phyloP scores from a whole-genome alignment of 345 rosid genomes.

The Eucalyptus pumila region DNA sequence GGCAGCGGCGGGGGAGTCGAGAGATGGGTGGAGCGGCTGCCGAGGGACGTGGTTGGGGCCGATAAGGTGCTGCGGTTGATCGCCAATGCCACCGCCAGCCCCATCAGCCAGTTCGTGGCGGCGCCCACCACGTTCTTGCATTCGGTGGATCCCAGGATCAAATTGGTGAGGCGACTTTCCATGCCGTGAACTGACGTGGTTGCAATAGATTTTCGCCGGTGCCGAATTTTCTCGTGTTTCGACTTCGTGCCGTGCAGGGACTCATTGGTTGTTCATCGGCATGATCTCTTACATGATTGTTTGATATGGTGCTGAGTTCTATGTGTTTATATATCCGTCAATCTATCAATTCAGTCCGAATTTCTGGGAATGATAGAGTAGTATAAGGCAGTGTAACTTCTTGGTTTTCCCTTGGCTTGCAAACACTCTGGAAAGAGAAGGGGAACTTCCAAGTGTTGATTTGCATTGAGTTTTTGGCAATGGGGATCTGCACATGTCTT shows the following conservation, averaged over 20 bases:
- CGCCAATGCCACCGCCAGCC: conserved; percentile 71
- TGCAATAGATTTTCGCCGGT: background rate
- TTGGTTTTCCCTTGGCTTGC: background rate
- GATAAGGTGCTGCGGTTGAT: conserved; percentile 71
- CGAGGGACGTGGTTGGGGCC: conserved; percentile 42
- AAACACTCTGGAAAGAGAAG: background rate
- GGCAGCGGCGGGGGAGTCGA: conserved; percentile 7
- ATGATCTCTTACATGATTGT: background rate
- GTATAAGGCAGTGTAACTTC: background rate
- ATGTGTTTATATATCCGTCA: background rate
- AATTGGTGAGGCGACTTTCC: conserved; percentile 31
- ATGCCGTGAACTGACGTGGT: background rate
- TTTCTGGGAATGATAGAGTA: background rate
- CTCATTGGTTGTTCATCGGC: background rate
- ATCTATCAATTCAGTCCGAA: background rate
- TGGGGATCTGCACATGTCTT: background rate
- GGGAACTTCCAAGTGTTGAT: background rate
- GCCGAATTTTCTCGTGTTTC: background rate
- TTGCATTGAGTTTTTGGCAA: background rate
- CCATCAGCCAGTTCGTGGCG: conserved; percentile 75
- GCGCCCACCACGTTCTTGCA: conserved; percentile 77
- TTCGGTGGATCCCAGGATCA: conserved; percentile 78
- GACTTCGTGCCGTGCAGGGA: background rate
- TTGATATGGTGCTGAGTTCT: background rate
- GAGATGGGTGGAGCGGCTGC: conserved; percentile 55